A percentile compares a stretch with the other conserved stretches of the same genome.
Conservation (phyloP, 176 grass and related monocot genomes). For the Aegilops bicornis region DNA sequence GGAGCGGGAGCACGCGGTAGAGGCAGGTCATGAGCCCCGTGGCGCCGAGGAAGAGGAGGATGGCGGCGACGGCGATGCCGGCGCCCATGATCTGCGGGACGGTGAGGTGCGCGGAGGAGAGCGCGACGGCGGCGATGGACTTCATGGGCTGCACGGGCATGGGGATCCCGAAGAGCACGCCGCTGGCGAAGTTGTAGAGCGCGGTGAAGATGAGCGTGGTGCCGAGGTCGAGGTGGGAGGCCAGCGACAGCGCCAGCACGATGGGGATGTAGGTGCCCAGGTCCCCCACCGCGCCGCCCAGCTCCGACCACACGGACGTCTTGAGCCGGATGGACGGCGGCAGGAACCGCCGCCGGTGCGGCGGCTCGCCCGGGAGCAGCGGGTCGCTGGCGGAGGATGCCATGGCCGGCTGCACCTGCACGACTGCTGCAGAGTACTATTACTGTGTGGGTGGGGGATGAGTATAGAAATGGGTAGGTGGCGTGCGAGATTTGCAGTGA, state of each 20-base stretch:
- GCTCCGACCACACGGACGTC: not conserved
- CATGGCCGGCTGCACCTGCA: not conserved
- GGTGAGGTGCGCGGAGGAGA: constrained; percentile 71
- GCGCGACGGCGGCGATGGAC: constrained; percentile 85
- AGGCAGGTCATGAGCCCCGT: constrained; percentile 75
- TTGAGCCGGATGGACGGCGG: not conserved
- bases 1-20: constrained; percentile 73
- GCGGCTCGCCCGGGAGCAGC: not conserved
- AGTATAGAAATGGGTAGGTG: not conserved
- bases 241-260: constrained; percentile 78
- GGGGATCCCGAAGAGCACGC: constrained; percentile 80
- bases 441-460: not conserved
- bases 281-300: constrained; percentile 8
- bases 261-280: constrained; percentile 13
- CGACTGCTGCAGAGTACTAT: not conserved
- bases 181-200: constrained; percentile 80
- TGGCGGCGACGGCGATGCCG: constrained; percentile 55
- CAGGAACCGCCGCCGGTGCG: not conserved
- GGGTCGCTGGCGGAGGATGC: constrained; percentile 19
- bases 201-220: constrained; percentile 88
- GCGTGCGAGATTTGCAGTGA: not conserved
- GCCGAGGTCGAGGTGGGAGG: constrained; percentile 63
- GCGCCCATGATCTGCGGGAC: constrained; percentile 80
- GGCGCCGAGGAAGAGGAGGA: constrained; percentile 69
- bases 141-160: constrained; percentile 99